Conservation (phyloP, 1,284 basidiomycete genomes). For the Ganoderma lingzhi region DNA sequence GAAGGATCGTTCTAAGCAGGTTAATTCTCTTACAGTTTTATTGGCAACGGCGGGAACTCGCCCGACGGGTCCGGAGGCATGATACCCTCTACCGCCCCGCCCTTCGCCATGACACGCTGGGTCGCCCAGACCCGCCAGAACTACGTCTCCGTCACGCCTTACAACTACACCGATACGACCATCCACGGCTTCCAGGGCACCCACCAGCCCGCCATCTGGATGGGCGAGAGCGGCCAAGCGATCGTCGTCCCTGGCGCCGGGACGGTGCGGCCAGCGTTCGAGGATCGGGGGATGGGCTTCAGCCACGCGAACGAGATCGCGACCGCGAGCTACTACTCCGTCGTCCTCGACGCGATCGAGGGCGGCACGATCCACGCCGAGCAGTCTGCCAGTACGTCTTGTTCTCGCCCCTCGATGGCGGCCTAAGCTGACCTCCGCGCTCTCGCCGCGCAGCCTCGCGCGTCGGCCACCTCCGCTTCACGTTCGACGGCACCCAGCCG, state of each 20-base stretch:
- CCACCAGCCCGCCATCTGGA: slow-evolving; percentile 90
- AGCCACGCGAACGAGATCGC: slow-evolving; percentile 66
- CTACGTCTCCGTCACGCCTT: slow-evolving; percentile 81
- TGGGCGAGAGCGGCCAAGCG: slow-evolving; percentile 83
- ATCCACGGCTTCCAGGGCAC: slow-evolving; percentile 84
- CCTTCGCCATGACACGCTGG: slow-evolving; percentile 87
- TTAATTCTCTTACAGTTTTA: slow-evolving; percentile 48
- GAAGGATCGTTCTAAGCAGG: too few species aligned
- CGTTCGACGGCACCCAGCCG: slow-evolving; percentile 54
- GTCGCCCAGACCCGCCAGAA: slow-evolving; percentile 75
- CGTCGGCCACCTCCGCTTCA: slow-evolving; percentile 81
- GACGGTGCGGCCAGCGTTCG: slow-evolving; percentile 58
- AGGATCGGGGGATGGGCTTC: slow-evolving; percentile 69
- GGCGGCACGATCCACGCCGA: slow-evolving; percentile 65
- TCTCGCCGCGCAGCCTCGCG: slow-evolving; percentile 63
- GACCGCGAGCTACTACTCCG: slow-evolving; percentile 74
- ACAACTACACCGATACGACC: slow-evolving; percentile 70
- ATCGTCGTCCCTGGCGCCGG: slow-evolving; percentile 71
- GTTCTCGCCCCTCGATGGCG: too few species aligned
- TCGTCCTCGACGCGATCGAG: slow-evolving; percentile 60
- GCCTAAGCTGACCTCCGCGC: too few species aligned
- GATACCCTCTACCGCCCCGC: slow-evolving; percentile 78
- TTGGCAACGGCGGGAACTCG: slow-evolving; percentile 75
- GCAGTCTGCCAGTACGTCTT: slow-evolving; percentile 71
- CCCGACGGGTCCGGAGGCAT: slow-evolving; percentile 75